Base-by-base conservation (phyloP, 2,329 filamentous ascomycete genomes). In the Cladosporium velox region DNA sequence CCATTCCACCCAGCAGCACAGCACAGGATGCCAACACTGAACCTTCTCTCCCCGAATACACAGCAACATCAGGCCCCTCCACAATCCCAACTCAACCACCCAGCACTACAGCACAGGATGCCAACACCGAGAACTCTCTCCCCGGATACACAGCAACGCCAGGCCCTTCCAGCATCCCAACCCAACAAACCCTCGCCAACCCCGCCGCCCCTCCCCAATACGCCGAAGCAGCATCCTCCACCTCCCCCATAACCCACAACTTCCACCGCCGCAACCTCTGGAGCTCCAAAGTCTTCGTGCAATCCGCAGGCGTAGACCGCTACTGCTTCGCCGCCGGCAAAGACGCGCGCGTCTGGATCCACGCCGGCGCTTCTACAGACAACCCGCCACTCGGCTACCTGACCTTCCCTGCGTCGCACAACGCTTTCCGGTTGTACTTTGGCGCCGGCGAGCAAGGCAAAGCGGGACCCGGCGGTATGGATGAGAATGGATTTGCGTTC, bases 261-360 rank as follows among this genome's bases (percentile, higher is more conserved):
- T 57, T 57, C 51, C 8, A 24, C n/a, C 51, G 51, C 11, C 61
- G 24, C 49, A 54, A 64, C 51, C n/a, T 24, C 51, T 64, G 35
- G 26, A 64, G 51, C 49, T 55, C 61, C 35, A 64, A 55, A 44
- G 51, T 64, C 51, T 57, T 44, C 51, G 61, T 64, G 3, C 35
- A 55, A n/a, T 57, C 61, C 49, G 51, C 21, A 21, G 61, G 61
- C 26, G 51, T 64, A 8, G 61, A 55, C 51, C 61, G 61, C 24
- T 64, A 64, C 35, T 57, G 51, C 38, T 64, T 64, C 35, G 34
- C 61, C 21, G 51, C 61, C 11, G 61, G 61, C 61, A 55, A 55
- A 55, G 38, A 55, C 26, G 34, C 61, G 18, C 51, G 35, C 11
- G 49, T 64, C 26, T 64, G 61, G 61, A 55, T 64, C 51, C 44